phyloP scores from a whole-genome alignment of 1,139 yeast genomes.

The Candida smagusa region DNA sequence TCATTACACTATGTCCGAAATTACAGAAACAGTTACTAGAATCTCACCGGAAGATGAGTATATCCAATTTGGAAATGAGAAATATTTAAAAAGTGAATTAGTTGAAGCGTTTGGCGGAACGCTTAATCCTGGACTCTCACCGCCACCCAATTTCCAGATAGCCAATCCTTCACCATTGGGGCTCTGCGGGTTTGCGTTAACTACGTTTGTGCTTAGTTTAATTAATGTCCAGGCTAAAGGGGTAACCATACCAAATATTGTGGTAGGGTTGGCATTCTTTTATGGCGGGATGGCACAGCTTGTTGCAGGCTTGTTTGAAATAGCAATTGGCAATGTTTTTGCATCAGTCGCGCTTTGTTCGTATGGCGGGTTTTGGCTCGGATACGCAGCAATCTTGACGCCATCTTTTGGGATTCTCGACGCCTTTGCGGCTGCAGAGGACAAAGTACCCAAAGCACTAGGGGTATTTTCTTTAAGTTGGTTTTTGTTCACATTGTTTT shows the following conservation, averaged over 20 bases:
- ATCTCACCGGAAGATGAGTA: conserved; percentile 36
- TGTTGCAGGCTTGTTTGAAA: conserved; percentile 65
- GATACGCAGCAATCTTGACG: conserved; percentile 57
- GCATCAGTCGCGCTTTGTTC: conserved; percentile 64
- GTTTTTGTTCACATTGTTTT: conserved; percentile 73
- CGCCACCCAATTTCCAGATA: conserved; percentile 32
- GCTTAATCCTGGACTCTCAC: conserved; percentile 37
- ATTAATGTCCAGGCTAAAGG: conserved; percentile 53
- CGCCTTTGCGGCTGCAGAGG: conserved; percentile 12
- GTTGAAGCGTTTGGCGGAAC: conserved; percentile 42
- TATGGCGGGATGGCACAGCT: conserved; percentile 65
- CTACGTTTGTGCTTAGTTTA: conserved; percentile 50
- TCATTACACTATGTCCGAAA: not conserved
- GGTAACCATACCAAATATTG: conserved; percentile 43
- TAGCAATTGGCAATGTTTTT: conserved; percentile 62
- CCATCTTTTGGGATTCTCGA: conserved; percentile 45
- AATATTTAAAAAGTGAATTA: conserved; percentile 46
- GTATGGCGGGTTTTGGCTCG: conserved; percentile 76
- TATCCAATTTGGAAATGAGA: conserved; percentile 69
- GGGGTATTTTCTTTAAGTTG: conserved; percentile 78
- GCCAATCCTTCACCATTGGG: conserved; percentile 68
- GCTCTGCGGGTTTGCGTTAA: conserved; percentile 48
- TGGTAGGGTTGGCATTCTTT: conserved; percentile 50
- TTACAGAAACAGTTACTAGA: conserved; percentile 8
- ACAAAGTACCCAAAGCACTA: conserved; percentile 37